Base-by-base conservation (phyloP, 345 rosid genomes). In the Noccaea caerulescens region DNA sequence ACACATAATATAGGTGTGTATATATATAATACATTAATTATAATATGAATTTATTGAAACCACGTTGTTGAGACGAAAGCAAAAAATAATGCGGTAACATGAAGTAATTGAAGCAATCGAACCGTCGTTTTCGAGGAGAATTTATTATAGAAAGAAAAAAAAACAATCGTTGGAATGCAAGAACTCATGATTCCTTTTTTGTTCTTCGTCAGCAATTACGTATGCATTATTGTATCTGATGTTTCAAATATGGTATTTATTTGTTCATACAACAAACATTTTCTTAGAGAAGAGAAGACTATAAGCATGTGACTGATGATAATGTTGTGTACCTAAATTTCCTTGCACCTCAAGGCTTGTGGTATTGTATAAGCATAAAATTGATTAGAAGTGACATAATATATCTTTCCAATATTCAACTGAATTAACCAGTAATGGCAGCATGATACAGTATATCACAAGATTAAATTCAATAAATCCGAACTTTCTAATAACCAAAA, bases 51-150 rank as follows among this genome's bases (percentile, higher is more conserved):
- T 1, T 11, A 67, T 37, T 57, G 46, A 69, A 9, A 10, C 36
- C 13, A 10, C 6, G 36, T 44, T n/a, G 34, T 68, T 56, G 51
- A 36, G 18, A 42, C 12, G 42, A 30, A 32, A 30, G 54, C 32
- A 42, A 7, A n/a, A 55, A 65, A 4, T 1, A 7, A 67, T 54
- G 53, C 38, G 43, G 42, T 9, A 67, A 7, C 10, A 57, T 45
- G 18, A 43, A 67, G 62, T 13, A 67, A 41, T 25, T 53, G 71
- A 56, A 45, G 37, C 72, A 56, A 44, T 33, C 37, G 37, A 68
- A 45, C 64, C 11, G 45, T 45, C 64, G 10, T 34, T 68, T 57
- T 57, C 56, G 16, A 34, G 20, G 36, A 56, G 7, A 18, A 33
- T 33, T 16, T 30, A 33, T 16, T 32, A 44, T 8, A 20, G 23